A percentile compares a stretch with the other conserved stretches of the same genome.
Evolutionary conservation across 257 asterid genomes (phyloP).

Genomic region (Forsythia suspensa): DNA sequence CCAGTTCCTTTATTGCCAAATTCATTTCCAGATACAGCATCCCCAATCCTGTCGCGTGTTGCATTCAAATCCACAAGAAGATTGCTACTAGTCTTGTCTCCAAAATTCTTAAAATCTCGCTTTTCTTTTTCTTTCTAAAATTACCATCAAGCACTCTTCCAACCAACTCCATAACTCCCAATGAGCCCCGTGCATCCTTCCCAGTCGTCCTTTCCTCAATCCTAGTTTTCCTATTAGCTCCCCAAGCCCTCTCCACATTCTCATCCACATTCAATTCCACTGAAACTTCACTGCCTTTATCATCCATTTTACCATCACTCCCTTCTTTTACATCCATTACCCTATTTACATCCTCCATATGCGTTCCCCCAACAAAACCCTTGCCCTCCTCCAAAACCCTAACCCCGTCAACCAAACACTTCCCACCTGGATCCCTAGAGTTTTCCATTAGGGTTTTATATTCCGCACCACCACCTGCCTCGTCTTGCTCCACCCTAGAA

Average conservation of each 20-base stretch:
- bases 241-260: conserved; percentile 17
- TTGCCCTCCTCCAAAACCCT: conserved; percentile 44
- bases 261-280: conserved; percentile 13
- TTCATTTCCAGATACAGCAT: conserved; percentile 19
- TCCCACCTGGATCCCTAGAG: conserved; percentile 23
- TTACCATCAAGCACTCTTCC: conserved; percentile 44
- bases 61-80: conserved; percentile 21
- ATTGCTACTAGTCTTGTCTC: not conserved
- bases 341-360: conserved; percentile 15
- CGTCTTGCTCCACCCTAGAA: conserved; percentile 25
- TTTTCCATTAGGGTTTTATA: conserved; percentile 36
- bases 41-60: conserved; percentile 9
- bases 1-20: conserved; percentile 17
- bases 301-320: not conserved
- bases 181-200: conserved; percentile 25
- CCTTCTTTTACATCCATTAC: not conserved
- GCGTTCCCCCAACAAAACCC: conserved; percentile 27
- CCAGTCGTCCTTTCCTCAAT: conserved; percentile 22
- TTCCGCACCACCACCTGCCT: conserved; percentile 22
- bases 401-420: conserved; percentile 33
- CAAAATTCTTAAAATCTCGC: not conserved
- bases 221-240: conserved; percentile 13
- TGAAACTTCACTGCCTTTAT: conserved; percentile 3
- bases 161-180: conserved; percentile 50
- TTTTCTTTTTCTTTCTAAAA: conserved; percentile 28